Evolutionary conservation across 495 filamentous ascomycete species (phyloP).

Genomic region (Collariella sp.): DNA sequence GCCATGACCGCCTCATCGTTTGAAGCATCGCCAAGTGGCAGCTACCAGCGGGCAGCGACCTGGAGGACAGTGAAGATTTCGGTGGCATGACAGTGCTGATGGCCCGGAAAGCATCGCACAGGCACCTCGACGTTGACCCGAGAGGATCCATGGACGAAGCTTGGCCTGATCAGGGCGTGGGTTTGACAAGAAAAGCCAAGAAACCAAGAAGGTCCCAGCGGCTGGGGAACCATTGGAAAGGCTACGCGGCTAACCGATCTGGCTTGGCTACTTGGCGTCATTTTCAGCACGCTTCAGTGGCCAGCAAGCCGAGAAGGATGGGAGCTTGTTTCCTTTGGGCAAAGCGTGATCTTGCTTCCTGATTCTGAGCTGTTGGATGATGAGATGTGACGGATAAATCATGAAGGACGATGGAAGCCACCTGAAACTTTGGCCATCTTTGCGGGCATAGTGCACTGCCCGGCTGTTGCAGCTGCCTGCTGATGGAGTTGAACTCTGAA

Average conservation of each 20-base stretch:
- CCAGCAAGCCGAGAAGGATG: neutral
- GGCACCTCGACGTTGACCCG: neutral
- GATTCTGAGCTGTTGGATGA: neutral
- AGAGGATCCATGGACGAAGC: neutral
- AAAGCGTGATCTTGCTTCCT: neutral
- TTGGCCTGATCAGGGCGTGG: neutral
- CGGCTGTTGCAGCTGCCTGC: too few species aligned
- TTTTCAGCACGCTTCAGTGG: constrained; percentile 1
- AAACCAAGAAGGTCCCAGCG: neutral
- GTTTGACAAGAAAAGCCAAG: neutral
- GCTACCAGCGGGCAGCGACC: neutral
- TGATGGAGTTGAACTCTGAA: too few species aligned
- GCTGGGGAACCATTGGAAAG: neutral
- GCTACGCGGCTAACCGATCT: constrained; percentile 26
- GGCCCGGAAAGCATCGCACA: neutral
- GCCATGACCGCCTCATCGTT: neutral
- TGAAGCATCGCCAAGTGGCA: neutral
- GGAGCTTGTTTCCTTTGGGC: constrained; percentile 5
- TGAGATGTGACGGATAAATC: too few species aligned
- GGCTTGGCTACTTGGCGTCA: constrained; percentile 17
- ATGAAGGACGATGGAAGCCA: too few species aligned
- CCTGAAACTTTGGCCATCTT: too few species aligned
- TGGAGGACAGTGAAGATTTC: neutral
- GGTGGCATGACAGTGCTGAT: neutral
- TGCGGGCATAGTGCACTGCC: too few species aligned